Evolutionary conservation across 2,329 filamentous ascomycete species (phyloP).

Genomic region (Ophiostoma triangulosporum): DNA sequence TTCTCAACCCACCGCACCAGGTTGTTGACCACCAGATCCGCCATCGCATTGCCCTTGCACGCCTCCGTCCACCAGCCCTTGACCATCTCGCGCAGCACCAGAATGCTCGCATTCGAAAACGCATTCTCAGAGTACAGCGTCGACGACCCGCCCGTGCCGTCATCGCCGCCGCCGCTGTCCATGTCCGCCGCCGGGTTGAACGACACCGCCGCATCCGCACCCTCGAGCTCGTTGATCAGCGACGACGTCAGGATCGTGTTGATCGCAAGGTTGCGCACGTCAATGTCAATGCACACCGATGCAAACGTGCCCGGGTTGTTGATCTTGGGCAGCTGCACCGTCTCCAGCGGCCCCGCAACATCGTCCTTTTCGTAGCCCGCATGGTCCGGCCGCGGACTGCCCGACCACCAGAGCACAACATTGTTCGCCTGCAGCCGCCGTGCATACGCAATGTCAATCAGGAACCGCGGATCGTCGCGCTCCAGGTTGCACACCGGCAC

Average conservation of each 20-base stretch:
- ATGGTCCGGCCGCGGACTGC: slow-evolving; percentile 76
- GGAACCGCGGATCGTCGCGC: slow-evolving; percentile 79
- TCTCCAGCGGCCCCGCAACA: slow-evolving; percentile 67
- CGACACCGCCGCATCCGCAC: slow-evolving; percentile 70
- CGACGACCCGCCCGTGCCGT: slow-evolving; percentile 42
- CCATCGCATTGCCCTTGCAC: slow-evolving; percentile 80
- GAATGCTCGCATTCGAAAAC: slow-evolving; percentile 82
- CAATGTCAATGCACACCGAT: slow-evolving; percentile 90
- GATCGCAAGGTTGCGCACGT: slow-evolving; percentile 87
- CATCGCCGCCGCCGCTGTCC: slow-evolving; percentile 54
- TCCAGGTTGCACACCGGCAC: slow-evolving; percentile 93
- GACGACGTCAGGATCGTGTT: slow-evolving; percentile 96
- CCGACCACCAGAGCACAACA: slow-evolving; percentile 95
- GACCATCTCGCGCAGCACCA: slow-evolving; percentile 93
- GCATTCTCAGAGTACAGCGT: slow-evolving; percentile 74
- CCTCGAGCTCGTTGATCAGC: slow-evolving; percentile 91
- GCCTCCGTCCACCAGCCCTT: slow-evolving; percentile 97
- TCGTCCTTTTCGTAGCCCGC: slow-evolving; percentile 93
- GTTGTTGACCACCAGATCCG: slow-evolving; percentile 94
- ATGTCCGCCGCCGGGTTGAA: slow-evolving; percentile 54
- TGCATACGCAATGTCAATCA: slow-evolving; percentile 94
- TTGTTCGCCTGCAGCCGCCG: slow-evolving; percentile 79
- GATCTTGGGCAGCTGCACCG: slow-evolving; percentile 78
- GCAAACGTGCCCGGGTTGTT: slow-evolving; percentile 91
- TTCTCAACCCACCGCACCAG: slow-evolving; percentile 95